Base-by-base conservation (phyloP, 2,329 filamentous ascomycete species). In the Neurospora crassa region DNA sequence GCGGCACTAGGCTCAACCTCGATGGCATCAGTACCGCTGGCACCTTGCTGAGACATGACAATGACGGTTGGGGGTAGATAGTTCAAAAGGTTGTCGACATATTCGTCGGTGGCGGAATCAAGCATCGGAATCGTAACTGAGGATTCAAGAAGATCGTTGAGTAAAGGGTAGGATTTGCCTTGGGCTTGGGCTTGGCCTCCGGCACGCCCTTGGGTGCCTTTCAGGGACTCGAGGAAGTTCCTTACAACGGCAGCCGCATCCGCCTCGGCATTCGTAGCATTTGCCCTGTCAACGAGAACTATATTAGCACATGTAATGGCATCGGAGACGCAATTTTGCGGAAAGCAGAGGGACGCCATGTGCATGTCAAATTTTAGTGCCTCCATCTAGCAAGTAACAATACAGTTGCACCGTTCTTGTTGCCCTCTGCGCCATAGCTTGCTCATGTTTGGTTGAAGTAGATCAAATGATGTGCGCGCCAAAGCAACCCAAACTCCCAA, bases 171-270 rank as follows among this genome's bases (percentile, higher is more conserved):
- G 0, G 89, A 83, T 76, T 91, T 89, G 74, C 53, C 53, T 76
- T 90, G 74, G 2, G 72, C 71, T 81, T 69, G 53, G 8, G 53
- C 8, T 79, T 73, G 80, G 79, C 40, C 76, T 73, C 80, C 79
- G 74, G 82, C 78, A 68, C 82, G 74, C 68, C 81, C 80, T 40
- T 83, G 80, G 41, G 84, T 84, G 72, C 89, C 87, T 78, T 90
- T 88, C 74, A 98, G 84, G 4, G 95, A 97, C 73, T 91, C 89
- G 76, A 98, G 87, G 80, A 99, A 94, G 81, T 95, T 94, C 78
- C 93, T 92, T 75, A 98, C 93, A 73, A 92, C 89, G 53, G 89
- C 87, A 71, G 91, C 90, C 77, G 94, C 90, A 82, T 97, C 91
- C 72, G 86, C 83, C 29, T 63, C 53, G 53, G 24, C 29, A 18